phyloP scores from a whole-genome alignment of 805 yeast genomes.

The Nematodospora valgi region DNA sequence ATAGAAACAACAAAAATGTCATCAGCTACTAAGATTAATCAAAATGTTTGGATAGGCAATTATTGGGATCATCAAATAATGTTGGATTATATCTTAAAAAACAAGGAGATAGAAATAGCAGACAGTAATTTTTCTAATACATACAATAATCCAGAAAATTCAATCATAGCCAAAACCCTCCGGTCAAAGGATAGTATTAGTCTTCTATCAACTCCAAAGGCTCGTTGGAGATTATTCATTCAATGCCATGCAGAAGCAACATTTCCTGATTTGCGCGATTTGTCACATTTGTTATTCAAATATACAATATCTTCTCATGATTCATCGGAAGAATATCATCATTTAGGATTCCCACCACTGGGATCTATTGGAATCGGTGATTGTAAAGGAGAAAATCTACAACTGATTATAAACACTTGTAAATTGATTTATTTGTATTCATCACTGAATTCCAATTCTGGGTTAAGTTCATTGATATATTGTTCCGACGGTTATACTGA shows the following conservation, averaged over 20 bases:
- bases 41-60: constrained; percentile 79
- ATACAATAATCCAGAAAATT: constrained; percentile 50
- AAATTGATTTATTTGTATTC: constrained; percentile 53
- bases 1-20: constrained; percentile 85
- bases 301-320: constrained; percentile 24
- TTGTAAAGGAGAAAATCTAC: constrained; percentile 56
- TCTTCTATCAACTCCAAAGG: constrained; percentile 42
- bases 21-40: constrained; percentile 57
- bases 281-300: constrained; percentile 33
- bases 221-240: constrained; percentile 53
- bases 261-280: constrained; percentile 46
- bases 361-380: constrained; percentile 81
- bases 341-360: constrained; percentile 73
- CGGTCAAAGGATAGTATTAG: constrained; percentile 10
- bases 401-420: constrained; percentile 64
- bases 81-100: constrained; percentile 13
- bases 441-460: constrained; percentile 25
- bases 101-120: not conserved
- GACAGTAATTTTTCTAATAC: constrained; percentile 21
- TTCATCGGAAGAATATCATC: constrained; percentile 19
- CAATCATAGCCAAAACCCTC: constrained; percentile 40
- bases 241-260: constrained; percentile 58
- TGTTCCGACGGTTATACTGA: constrained; percentile 94
- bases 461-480: constrained; percentile 53
- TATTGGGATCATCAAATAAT: constrained; percentile 61